These are phyloP conservation scores for Cladosporium sp. DNA, from an alignment of 2,329 filamentous ascomycete species.

Conservation along the genomic window DNA sequence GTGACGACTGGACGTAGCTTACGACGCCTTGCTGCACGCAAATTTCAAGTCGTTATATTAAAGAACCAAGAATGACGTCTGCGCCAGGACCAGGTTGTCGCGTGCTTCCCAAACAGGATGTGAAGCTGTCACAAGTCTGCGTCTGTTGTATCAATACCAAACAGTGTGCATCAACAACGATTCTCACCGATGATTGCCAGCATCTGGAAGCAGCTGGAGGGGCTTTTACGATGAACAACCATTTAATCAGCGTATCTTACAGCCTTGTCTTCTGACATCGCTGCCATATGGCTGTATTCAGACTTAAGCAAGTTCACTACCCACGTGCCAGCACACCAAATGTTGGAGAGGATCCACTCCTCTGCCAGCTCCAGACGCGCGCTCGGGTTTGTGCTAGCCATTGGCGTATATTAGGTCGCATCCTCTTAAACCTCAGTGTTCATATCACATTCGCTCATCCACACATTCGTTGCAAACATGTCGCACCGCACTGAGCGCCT, in stretches of 20 bases:
- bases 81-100: not conserved
- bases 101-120: not conserved
- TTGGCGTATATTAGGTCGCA: constrained; percentile 1
- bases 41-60: not conserved
- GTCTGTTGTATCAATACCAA: not conserved
- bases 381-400: constrained; percentile 13
- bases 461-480: constrained; percentile 12
- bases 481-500: constrained; percentile 14
- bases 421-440: not conserved
- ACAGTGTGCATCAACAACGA: not conserved
- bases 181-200: not conserved
- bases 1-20: not conserved
- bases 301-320: not conserved
- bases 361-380: constrained; percentile 16
- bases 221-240: not conserved
- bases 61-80: not conserved
- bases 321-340: not conserved
- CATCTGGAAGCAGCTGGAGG: not conserved
- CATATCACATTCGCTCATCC: not conserved
- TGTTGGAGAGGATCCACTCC: constrained; percentile 16
- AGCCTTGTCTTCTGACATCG: not conserved
- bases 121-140: not conserved
- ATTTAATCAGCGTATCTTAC: rapidly evolving
- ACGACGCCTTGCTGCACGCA: not conserved
- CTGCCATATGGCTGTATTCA: not conserved